These are phyloP conservation scores for Ustilago bromivora DNA, from an alignment of 1,284 basidiomycete species.

Conservation along the genomic window DNA sequence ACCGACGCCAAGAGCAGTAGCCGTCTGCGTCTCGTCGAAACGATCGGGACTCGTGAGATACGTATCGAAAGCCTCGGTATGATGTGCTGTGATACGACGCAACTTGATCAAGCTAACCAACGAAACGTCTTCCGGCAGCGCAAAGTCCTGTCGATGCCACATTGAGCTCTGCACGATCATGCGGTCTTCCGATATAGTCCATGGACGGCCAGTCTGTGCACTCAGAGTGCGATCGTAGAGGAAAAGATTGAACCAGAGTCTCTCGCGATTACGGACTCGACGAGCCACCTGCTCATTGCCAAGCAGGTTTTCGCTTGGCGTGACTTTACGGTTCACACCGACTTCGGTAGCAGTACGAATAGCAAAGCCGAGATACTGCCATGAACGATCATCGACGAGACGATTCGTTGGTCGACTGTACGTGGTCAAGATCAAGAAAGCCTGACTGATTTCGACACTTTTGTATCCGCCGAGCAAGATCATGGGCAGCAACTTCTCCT, in stretches of 20 bases:
- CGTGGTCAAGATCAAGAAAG: conserved; percentile 58
- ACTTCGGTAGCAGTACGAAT: conserved; percentile 64
- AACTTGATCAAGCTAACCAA: conserved; percentile 60
- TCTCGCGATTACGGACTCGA: conserved; percentile 55
- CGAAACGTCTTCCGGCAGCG: conserved; percentile 57
- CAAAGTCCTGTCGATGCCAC: conserved; percentile 63
- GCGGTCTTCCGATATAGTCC: conserved; percentile 57
- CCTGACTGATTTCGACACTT: conserved; percentile 62
- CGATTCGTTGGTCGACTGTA: conserved; percentile 59
- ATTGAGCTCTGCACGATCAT: conserved; percentile 54
- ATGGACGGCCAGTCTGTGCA: conserved; percentile 60
- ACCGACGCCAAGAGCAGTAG: conserved; percentile 43
- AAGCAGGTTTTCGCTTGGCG: conserved; percentile 46
- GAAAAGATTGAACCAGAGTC: conserved; percentile 62
- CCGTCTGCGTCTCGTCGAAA: conserved; percentile 49
- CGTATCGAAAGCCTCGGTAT: conserved; percentile 52
- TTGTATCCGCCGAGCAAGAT: conserved; percentile 61
- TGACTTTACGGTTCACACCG: conserved; percentile 58
- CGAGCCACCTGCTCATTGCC: conserved; percentile 60
- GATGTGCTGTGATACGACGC: conserved; percentile 53
- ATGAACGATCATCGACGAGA: conserved; percentile 61
- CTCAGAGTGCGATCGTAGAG: conserved; percentile 60
- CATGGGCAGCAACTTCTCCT: conserved; percentile 57
- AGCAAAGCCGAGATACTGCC: conserved; percentile 64
- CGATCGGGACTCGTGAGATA: conserved; percentile 47